Percentiles rank a stretch among this genome's conserved stretches.
phyloP scores from a whole-genome alignment of 148 eudicot species.

The Rhododendron ferrugineum region DNA sequence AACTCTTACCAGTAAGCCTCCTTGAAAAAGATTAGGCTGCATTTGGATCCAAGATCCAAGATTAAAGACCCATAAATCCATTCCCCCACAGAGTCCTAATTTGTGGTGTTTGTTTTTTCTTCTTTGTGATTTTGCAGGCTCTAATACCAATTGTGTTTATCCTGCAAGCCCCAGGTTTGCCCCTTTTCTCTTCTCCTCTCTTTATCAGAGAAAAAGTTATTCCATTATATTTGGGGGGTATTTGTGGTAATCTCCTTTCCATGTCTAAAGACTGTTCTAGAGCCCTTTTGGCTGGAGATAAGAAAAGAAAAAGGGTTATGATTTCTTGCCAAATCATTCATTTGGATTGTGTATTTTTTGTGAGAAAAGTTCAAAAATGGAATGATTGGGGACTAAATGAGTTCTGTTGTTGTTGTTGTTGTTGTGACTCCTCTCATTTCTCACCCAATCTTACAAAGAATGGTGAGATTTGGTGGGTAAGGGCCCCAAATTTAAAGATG shows the following conservation, averaged over 20 bases:
- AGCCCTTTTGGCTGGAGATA: too few species aligned
- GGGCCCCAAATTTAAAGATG: background rate
- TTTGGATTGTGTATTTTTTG: too few species aligned
- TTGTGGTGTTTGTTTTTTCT: background rate
- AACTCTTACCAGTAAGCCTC: conserved; percentile 18
- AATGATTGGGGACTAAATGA: too few species aligned
- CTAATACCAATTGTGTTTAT: conserved; percentile 17
- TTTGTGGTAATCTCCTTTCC: background rate
- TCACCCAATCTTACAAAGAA: background rate
- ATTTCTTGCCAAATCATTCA: too few species aligned
- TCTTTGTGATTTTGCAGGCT: conserved; percentile 31
- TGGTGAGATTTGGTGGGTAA: background rate
- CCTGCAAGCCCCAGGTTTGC: conserved; percentile 41
- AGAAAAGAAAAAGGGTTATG: background rate
- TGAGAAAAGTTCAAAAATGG: too few species aligned
- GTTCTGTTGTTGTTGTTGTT: too few species aligned
- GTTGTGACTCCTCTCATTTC: too few species aligned
- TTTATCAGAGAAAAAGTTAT: background rate
- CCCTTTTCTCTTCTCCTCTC: background rate
- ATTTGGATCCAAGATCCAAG: background rate
- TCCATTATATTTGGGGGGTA: background rate
- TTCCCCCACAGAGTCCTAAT: background rate
- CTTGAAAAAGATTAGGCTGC: background rate
- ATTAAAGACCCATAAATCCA: background rate
- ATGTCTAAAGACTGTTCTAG: background rate